Evolutionary conservation across 495 filamentous ascomycete species (phyloP).

Genomic region (Cryomyces antarcticus): DNA sequence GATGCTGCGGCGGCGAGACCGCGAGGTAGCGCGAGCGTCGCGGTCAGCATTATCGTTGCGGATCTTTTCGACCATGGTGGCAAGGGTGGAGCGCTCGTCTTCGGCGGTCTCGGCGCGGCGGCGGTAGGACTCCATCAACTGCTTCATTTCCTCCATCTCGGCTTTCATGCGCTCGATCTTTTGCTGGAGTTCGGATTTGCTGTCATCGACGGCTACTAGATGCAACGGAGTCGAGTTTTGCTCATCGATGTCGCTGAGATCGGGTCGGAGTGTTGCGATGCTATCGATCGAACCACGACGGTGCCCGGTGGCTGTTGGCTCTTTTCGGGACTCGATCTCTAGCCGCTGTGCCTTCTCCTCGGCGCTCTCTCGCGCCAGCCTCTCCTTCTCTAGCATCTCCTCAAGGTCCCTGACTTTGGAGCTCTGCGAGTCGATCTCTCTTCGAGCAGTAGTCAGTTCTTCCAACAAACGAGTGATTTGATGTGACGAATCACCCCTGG

Average conservation of each 20-base stretch:
- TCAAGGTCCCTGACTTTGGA: slow-evolving; percentile 67
- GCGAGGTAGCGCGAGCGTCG: slow-evolving; percentile 7
- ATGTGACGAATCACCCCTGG: slow-evolving; percentile 29
- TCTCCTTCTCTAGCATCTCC: slow-evolving; percentile 54
- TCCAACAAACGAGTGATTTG: slow-evolving; percentile 68
- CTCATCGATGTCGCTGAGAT: slow-evolving; percentile 13
- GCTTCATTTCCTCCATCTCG: slow-evolving; percentile 67
- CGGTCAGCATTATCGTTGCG: slow-evolving; percentile 40
- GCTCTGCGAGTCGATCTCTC: slow-evolving; percentile 63
- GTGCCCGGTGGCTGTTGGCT: slow-evolving; percentile 7
- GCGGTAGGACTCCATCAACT: slow-evolving; percentile 59
- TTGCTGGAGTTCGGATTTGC: slow-evolving; percentile 34
- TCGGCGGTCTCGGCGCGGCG: slow-evolving; percentile 63
- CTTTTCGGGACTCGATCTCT: slow-evolving; percentile 28
- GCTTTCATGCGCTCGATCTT: slow-evolving; percentile 58
- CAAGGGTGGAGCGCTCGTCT: slow-evolving; percentile 48
- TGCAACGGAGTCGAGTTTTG: slow-evolving; percentile 11
- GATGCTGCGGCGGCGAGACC: not conserved
- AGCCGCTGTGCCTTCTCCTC: slow-evolving; percentile 60
- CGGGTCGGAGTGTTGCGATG: not conserved
- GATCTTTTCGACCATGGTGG: slow-evolving; percentile 75
- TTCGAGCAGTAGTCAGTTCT: slow-evolving; percentile 55
- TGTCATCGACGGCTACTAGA: slow-evolving; percentile 14
- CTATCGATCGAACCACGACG: slow-evolving; percentile 5
- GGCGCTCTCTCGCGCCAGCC: slow-evolving; percentile 57